These are phyloP conservation scores for Botryotinia calthae DNA, from an alignment of 2,329 filamentous ascomycete genomes.

Conservation along the genomic window DNA sequence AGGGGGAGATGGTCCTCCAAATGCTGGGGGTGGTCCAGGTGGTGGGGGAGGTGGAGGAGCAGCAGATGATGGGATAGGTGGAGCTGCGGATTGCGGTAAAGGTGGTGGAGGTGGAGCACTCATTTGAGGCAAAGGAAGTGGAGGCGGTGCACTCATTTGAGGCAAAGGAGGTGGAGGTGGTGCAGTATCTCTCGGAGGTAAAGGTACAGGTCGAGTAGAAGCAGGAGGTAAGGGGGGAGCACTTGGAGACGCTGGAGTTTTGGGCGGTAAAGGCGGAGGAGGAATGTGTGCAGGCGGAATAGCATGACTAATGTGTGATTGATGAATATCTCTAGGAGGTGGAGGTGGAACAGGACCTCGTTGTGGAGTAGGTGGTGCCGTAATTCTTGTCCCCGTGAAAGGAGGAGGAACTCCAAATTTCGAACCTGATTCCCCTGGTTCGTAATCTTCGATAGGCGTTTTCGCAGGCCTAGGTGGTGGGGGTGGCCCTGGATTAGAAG, in stretches of 20 bases:
- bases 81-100: constrained; percentile 38
- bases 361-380: constrained; percentile 69
- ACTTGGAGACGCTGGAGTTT: constrained; percentile 44
- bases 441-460: constrained; percentile 66
- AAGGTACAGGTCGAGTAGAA: constrained; percentile 47
- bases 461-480: constrained; percentile 69
- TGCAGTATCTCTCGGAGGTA: constrained; percentile 26
- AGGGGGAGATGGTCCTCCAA: constrained; percentile 41
- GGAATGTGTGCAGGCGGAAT: constrained; percentile 37
- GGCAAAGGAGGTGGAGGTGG: constrained; percentile 41
- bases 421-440: constrained; percentile 45
- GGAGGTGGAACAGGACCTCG: constrained; percentile 71
- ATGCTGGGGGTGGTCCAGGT: constrained; percentile 36
- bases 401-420: constrained; percentile 78
- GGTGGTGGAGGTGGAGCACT: constrained; percentile 42
- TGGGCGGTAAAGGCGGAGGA: constrained; percentile 46
- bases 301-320: constrained; percentile 47
- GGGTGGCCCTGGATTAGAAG: constrained; percentile 59
- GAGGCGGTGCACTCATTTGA: constrained; percentile 39
- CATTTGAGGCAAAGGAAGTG: constrained; percentile 39
- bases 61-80: constrained; percentile 40
- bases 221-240: constrained; percentile 52
- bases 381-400: constrained; percentile 64
- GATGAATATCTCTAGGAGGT: constrained; percentile 50
- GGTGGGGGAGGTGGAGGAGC: constrained; percentile 42